Evolutionary conservation across 1,139 yeast genomes (phyloP).

Genomic region (Maudiozyma humilis): DNA sequence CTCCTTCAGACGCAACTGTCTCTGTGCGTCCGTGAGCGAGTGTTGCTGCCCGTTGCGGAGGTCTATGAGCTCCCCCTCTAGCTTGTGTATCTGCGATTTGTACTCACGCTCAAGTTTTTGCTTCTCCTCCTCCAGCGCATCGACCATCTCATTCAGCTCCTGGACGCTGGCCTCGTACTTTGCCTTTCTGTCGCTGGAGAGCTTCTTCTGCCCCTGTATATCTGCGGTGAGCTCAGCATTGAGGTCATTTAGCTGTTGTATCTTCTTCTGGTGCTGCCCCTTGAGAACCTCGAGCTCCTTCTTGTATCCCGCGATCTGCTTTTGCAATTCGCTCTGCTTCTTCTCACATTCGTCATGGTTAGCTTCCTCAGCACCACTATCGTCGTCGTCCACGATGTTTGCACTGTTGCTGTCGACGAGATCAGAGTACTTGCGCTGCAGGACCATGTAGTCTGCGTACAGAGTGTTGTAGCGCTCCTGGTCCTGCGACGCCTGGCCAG

Average conservation of each 20-base stretch:
- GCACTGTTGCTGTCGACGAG: slow-evolving; percentile 1
- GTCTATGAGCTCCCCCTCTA: neutral
- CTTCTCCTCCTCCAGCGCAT: slow-evolving; percentile 1
- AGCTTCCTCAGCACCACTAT: neutral
- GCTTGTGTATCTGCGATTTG: neutral
- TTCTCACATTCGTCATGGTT: slow-evolving; percentile 5
- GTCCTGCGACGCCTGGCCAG: neutral
- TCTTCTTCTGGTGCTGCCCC: slow-evolving; percentile 4
- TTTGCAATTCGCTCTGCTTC: slow-evolving; percentile 1
- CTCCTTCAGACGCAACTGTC: slow-evolving; percentile 1
- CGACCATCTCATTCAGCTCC: neutral
- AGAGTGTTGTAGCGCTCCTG: slow-evolving; percentile 4
- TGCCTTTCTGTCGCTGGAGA: neutral
- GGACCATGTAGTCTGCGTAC: slow-evolving; percentile 1
- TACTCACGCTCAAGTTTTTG: slow-evolving; percentile 5
- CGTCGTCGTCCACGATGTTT: slow-evolving; percentile 1
- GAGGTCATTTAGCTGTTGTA: slow-evolving; percentile 2
- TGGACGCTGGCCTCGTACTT: slow-evolving; percentile 1
- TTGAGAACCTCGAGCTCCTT: slow-evolving; percentile 2
- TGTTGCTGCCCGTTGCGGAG: neutral
- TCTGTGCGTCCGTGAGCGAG: neutral
- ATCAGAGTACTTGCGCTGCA: slow-evolving; percentile 6
- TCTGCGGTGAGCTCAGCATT: neutral
- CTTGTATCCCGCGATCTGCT: neutral
- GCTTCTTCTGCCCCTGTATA: neutral